A percentile compares a stretch with the other conserved stretches of the same genome.
Conservation (phyloP, 139 green algal species). For the Coccomyxa sp. region DNA sequence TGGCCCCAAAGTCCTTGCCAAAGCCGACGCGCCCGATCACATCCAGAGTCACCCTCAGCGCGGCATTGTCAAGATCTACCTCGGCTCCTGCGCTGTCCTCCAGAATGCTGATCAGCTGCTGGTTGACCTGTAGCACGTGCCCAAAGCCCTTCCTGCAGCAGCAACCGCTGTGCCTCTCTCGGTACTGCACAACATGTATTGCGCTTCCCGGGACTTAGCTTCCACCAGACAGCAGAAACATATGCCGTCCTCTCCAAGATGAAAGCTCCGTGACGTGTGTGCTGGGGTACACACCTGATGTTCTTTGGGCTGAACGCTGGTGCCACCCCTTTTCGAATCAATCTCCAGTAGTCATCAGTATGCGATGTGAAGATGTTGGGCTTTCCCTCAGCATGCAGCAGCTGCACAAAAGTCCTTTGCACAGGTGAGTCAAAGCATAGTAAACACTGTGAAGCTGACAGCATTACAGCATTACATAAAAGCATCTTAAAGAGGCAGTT, state of each 20-base stretch:
- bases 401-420: background rate
- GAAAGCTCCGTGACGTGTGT: background rate
- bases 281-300: slow-evolving; percentile 10
- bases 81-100: background rate
- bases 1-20: slow-evolving; percentile 25
- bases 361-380: slow-evolving; percentile 4
- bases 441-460: background rate
- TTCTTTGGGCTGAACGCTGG: slow-evolving; percentile 29
- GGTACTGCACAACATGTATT: too few species aligned
- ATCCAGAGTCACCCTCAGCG: slow-evolving; percentile 16
- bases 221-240: too few species aligned
- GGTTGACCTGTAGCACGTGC: slow-evolving; percentile 7
- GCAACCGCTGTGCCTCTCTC: background rate
- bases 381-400: background rate
- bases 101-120: slow-evolving; percentile 14
- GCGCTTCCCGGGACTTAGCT: too few species aligned
- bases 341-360: slow-evolving; percentile 21
- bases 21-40: slow-evolving; percentile 30
- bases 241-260: background rate
- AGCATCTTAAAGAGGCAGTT: background rate
- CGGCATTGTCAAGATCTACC: slow-evolving; percentile 23
- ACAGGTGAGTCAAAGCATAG: background rate
- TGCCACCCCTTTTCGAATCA: slow-evolving; percentile 21
- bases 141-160: slow-evolving; percentile 16
- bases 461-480: background rate